Base-by-base conservation (phyloP, 768 basidiomycete genomes). In the Podaxis carcinomalis region DNA sequence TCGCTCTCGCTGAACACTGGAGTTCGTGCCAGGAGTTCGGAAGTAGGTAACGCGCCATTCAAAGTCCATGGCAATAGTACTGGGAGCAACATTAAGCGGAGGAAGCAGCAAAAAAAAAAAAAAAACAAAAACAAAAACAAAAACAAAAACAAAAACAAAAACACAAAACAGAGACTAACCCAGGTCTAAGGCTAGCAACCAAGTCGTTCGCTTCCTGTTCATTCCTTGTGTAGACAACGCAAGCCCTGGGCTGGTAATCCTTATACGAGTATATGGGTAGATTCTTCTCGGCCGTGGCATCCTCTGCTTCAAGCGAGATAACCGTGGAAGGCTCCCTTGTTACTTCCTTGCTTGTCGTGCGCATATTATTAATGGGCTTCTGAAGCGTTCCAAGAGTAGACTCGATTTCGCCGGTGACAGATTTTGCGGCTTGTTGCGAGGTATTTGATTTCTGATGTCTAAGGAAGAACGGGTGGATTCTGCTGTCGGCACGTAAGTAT, bases 51-150 rank as follows among this genome's bases (percentile, higher is more conserved):
- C 70, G 27, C 69, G 68, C 74, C 74, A 75, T 60, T 75, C 74
- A 49, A 74, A 66, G 59, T 75, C 74, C 36, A 74, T 67, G 11
- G 70, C 73, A 21, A 75, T 32, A n/a, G 74, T 69, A 13, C 68
- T 72, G 50, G 2, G 35, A 28, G 10, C n/a, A 16, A 13, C 35
- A 23, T 14, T 16, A 11, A 46, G 39, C 36, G 25, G 14, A 9
- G 13, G 39, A 36, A 47, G 5, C 25, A 3, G n/a, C 1, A 44
- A 16, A 44, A 19, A 7, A 19, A 2, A 19, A n/a, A 0, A 44
- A 44, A 59, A 25, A 28, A 9, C n/a, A 37, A n/a, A n/a, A n/a
- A 9, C n/a, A 37, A 44, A 16, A 44, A 19, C 7, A 19, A 2
- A 19, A n/a, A 0, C 19, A 44, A 59, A 25, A 28, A 9, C n/a